Percentiles rank a stretch among this genome's conserved stretches.
Evolutionary conservation across 2,329 filamentous ascomycete species (phyloP).

Genomic region (Coniochaeta hoffmannii): DNA sequence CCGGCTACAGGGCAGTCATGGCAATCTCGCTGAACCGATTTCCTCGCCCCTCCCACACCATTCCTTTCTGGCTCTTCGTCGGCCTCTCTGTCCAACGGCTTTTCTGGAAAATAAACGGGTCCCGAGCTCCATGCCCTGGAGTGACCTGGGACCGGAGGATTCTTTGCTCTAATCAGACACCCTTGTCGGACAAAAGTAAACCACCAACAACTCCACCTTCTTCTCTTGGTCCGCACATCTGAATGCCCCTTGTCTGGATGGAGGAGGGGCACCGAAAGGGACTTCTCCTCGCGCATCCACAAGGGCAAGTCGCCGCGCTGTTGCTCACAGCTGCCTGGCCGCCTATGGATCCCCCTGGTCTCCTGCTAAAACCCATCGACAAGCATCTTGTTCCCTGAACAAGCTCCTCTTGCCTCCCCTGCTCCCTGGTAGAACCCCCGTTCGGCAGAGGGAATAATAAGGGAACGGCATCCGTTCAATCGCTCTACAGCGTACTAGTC

Average conservation of each 20-base stretch:
- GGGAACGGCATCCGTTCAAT: neutral
- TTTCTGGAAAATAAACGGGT: slow-evolving; percentile 39
- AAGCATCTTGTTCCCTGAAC: neutral
- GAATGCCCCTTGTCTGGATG: slow-evolving; percentile 16
- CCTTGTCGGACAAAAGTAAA: slow-evolving; percentile 29
- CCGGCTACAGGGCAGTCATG: slow-evolving; percentile 20
- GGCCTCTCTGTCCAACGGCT: slow-evolving; percentile 36
- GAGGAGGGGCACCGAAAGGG: neutral
- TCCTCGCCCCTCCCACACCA: slow-evolving; percentile 27
- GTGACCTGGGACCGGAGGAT: slow-evolving; percentile 35
- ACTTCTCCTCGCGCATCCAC: neutral
- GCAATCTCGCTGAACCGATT: slow-evolving; percentile 41
- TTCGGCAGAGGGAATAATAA: slow-evolving; percentile 1
- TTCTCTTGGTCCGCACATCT: slow-evolving; percentile 7
- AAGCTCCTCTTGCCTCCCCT: neutral
- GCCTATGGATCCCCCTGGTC: neutral
- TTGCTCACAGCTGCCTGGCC: neutral
- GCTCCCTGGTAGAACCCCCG: neutral
- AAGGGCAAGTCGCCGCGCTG: neutral
- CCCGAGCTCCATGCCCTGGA: slow-evolving; percentile 24
- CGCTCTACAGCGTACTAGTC: neutral
- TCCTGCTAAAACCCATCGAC: neutral
- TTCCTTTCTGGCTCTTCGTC: slow-evolving; percentile 29
- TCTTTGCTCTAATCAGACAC: slow-evolving; percentile 35
- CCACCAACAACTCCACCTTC: slow-evolving; percentile 7